phyloP scores from a whole-genome alignment of 306 rosid genomes.

The Prunus kanzakura region DNA sequence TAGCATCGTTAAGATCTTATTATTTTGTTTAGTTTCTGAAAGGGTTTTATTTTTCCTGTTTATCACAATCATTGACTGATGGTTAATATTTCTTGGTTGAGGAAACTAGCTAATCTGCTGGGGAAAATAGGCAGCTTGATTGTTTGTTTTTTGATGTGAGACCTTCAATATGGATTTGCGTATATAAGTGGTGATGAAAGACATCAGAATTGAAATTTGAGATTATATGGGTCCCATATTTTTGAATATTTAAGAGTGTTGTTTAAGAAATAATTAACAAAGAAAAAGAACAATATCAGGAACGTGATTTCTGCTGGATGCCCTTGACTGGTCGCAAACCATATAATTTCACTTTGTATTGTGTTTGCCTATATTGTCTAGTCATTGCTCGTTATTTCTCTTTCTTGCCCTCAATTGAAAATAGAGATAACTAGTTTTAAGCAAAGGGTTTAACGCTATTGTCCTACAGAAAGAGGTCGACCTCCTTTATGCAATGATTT shows the following conservation, averaged over 20 bases:
- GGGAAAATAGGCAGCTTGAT: not conserved
- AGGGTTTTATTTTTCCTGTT: not conserved
- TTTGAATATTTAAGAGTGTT: not conserved
- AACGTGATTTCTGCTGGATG: not conserved
- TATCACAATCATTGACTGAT: not conserved
- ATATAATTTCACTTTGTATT: not conserved
- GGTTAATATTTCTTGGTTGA: not conserved
- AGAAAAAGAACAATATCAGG: not conserved
- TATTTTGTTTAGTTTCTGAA: not conserved
- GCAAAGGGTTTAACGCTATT: not conserved
- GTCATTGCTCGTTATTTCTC: not conserved
- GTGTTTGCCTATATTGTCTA: not conserved
- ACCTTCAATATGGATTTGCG: not conserved
- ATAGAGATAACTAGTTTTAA: not conserved
- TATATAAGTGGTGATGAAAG: not conserved
- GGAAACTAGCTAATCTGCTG: not conserved
- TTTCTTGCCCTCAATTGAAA: not conserved
- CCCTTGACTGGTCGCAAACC: not conserved
- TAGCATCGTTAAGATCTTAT: not conserved
- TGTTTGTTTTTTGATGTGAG: not conserved
- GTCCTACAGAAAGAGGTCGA: not conserved
- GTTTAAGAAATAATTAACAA: not conserved
- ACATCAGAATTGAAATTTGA: not conserved
- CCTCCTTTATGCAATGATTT: not conserved
- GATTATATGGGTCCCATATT: not conserved